A percentile compares a stretch with the other conserved stretches of the same genome.
phyloP scores from a whole-genome alignment of 2,329 filamentous ascomycete genomes.

The Sarocladium brachiariae region DNA sequence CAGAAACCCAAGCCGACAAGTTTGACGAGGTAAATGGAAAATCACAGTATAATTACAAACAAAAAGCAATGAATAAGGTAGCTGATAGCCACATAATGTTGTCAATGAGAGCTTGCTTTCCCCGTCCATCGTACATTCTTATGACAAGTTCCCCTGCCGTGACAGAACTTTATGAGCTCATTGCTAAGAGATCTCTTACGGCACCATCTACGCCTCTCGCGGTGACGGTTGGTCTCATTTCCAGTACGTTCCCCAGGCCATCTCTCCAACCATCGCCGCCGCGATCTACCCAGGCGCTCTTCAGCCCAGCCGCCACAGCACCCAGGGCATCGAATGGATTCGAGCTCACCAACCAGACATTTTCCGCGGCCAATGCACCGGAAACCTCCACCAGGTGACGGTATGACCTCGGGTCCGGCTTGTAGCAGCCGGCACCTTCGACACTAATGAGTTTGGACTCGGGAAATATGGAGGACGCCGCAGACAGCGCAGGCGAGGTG shows the following conservation, averaged over 20 bases:
- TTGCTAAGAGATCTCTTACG: conserved; percentile 27
- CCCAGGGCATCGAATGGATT: conserved; percentile 71
- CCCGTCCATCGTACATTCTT: too few relatives aligned
- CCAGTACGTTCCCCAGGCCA: conserved; percentile 40
- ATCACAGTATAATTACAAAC: too few relatives aligned
- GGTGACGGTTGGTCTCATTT: conserved; percentile 44
- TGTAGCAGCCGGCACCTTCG: conserved; percentile 50
- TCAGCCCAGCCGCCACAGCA: conserved; percentile 52
- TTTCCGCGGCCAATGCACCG: conserved; percentile 33
- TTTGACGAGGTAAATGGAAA: too few relatives aligned
- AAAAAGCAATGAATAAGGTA: too few relatives aligned
- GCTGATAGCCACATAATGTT: too few relatives aligned
- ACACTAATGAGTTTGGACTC: conserved; percentile 48
- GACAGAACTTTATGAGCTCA: conserved; percentile 1
- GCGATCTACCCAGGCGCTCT: conserved; percentile 62
- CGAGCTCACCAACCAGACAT: conserved; percentile 62
- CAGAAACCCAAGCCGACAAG: too few relatives aligned
- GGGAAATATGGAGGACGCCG: conserved; percentile 35
- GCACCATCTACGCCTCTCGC: conserved; percentile 52
- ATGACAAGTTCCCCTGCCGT: too few relatives aligned
- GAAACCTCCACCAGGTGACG: conserved; percentile 46
- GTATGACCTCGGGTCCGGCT: conserved; percentile 59
- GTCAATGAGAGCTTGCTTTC: too few relatives aligned
- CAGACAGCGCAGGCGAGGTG: conserved; percentile 47
- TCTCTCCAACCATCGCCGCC: conserved; percentile 59